phyloP scores from a whole-genome alignment of 805 yeast genomes.

The Barnettozyma vustinii region DNA sequence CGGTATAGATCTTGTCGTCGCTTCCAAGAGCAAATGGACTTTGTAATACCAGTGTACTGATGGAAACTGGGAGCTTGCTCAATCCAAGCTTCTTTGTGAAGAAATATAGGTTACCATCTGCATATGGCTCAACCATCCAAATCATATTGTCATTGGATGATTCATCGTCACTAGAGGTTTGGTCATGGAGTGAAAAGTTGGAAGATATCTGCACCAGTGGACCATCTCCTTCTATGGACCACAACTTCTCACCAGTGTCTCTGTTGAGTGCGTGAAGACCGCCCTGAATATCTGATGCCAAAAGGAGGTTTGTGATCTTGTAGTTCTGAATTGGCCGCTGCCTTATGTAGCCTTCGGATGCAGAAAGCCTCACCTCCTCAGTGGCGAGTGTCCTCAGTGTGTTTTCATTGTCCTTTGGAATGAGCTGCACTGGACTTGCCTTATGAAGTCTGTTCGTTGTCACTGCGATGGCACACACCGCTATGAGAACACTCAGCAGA shows the following conservation, averaged over 20 bases:
- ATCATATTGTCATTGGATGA: conserved; percentile 34
- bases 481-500: background rate
- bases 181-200: conserved; percentile 13
- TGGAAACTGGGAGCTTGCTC: conserved; percentile 75
- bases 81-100: conserved; percentile 72
- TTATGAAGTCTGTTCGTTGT: background rate
- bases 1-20: conserved; percentile 83
- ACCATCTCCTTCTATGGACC: conserved; percentile 67
- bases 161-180: conserved; percentile 1
- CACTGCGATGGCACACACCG: background rate
- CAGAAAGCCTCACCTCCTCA: conserved; percentile 1
- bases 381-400: background rate
- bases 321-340: conserved; percentile 52
- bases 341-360: conserved; percentile 2
- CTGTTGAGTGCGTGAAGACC: conserved; percentile 77
- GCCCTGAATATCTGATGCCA: conserved; percentile 84
- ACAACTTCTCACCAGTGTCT: conserved; percentile 63
- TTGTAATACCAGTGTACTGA: conserved; percentile 68
- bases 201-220: conserved; percentile 48
- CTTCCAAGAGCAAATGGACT: conserved; percentile 76
- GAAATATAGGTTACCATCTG: conserved; percentile 78
- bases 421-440: background rate
- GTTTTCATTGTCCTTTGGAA: background rate
- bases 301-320: conserved; percentile 61
- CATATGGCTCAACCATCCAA: conserved; percentile 89